Evolutionary conservation across 129 eudicot species (phyloP).

Genomic region (Escallonia herrerae): DNA sequence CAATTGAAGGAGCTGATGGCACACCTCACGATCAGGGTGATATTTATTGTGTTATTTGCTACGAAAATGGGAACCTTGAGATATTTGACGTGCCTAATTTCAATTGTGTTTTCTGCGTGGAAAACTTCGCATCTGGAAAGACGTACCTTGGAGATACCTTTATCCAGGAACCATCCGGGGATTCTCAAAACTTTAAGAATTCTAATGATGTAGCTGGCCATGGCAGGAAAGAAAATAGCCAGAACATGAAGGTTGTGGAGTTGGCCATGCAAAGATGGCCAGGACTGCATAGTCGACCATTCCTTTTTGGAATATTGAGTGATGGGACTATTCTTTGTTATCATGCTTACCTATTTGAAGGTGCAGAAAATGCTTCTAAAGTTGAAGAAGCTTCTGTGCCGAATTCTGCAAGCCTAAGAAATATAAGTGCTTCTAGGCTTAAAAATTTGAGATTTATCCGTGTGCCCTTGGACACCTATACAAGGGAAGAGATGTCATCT

Average conservation of each 20-base stretch:
- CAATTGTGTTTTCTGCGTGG: conserved; percentile 63
- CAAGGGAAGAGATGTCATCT: conserved; percentile 62
- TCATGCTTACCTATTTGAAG: conserved; percentile 86
- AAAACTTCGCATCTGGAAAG: conserved; percentile 78
- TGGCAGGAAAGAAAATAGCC: conserved; percentile 49
- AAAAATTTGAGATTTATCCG: conserved; percentile 81
- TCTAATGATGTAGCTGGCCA: conserved; percentile 31
- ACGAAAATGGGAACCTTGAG: conserved; percentile 78
- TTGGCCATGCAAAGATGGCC: conserved; percentile 92
- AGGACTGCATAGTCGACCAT: conserved; percentile 74
- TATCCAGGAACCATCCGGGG: conserved; percentile 30
- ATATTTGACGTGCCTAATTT: conserved; percentile 85
- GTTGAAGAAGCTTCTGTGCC: conserved; percentile 42
- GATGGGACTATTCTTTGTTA: conserved; percentile 95
- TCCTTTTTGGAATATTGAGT: conserved; percentile 70
- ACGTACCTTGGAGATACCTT: conserved; percentile 53
- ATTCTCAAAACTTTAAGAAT: conserved; percentile 27
- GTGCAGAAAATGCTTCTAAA: conserved; percentile 61
- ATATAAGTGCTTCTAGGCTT: conserved; percentile 61
- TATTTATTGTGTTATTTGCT: conserved; percentile 76
- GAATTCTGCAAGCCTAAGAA: conserved; percentile 29
- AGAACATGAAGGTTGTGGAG: conserved; percentile 67
- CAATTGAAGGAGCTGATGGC: conserved; percentile 88
- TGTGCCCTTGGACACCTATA: conserved; percentile 59
- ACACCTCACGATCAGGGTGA: conserved; percentile 80